Base-by-base conservation (phyloP, 176 grass and related monocot species). In the Lolium rigidum region DNA sequence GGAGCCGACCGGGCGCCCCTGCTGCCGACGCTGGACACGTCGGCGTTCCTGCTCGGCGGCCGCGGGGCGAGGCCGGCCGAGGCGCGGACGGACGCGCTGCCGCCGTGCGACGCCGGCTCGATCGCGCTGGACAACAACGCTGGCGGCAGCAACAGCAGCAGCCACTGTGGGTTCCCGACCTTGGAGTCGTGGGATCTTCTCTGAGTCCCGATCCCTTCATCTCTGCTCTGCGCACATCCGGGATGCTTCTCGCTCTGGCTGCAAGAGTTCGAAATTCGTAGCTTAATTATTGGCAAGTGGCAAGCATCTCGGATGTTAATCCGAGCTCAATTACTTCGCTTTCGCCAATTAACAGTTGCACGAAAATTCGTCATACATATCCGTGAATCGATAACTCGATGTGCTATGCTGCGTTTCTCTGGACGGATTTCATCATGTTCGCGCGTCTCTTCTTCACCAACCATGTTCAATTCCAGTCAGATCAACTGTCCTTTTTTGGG, bases 1-100 rank as follows among this genome's bases (percentile, higher is more conserved):
- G 28, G 21, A 2, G 0, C 37, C 0, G 21, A 3, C 1, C 28
- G 5, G 37, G 58, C 37, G 48, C n/a, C 49, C 58, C 2, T 35
- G 62, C 83, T 78, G 46, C 84, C 89, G 9, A 90, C 84, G 84
- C 84, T 90, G 24, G 89, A 90, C 80, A 90, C 89, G 24, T 90
- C 89, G 4, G 84, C 84, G 47, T 39, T 87, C 84, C 66, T 87
- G 9, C 65, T 72, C 31, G 46, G 50, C 25, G 7, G 21, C 21
- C 26, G 44, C 70, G 26, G 12, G n/a, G 43, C n/a, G n/a, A 49
- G 6, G 44, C 70, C 43, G 44, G 44, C 70, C 70, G 13, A 44
- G 9, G n/a, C 52, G n/a, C 46, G 12, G 11, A 12, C 46, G 22
- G 26, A 28, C 2, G 26, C 48, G 28, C 8, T 12, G 13, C 8